Evolutionary conservation across 176 grass and related monocot species (phyloP).

Genomic region (Stipa capillata): DNA sequence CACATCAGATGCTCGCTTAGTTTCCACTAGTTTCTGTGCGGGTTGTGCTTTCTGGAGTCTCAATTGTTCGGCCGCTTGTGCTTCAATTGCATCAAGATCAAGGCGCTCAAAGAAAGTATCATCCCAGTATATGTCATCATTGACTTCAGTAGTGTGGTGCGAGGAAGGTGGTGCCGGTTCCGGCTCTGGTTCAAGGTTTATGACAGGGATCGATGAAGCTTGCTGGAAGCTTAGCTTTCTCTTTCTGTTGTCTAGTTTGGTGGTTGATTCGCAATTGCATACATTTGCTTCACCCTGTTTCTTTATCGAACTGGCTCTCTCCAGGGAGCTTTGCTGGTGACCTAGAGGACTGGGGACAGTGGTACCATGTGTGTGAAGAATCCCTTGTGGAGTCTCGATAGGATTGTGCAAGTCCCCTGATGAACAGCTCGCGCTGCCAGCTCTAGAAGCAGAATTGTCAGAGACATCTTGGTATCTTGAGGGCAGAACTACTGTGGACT

Average conservation of each 20-base stretch:
- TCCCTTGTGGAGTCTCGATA: conserved; percentile 35
- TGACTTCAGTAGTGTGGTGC: neutral
- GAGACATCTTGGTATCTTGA: conserved; percentile 37
- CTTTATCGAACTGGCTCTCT: conserved; percentile 12
- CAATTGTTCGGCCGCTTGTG: conserved; percentile 50
- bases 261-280: conserved; percentile 39
- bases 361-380: conserved; percentile 14
- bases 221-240: conserved; percentile 79
- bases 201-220: conserved; percentile 20
- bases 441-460: conserved; percentile 46
- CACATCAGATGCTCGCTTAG: conserved; percentile 18
- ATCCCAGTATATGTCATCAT: conserved; percentile 29
- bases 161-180: conserved; percentile 11
- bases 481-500: conserved; percentile 52
- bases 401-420: conserved; percentile 22
- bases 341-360: conserved; percentile 34
- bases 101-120: conserved; percentile 71
- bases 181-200: conserved; percentile 25
- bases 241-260: conserved; percentile 72
- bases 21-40: conserved; percentile 3
- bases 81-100: conserved; percentile 84
- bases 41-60: conserved; percentile 31
- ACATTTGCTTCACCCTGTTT: conserved; percentile 15
- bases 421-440: conserved; percentile 44
- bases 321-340: conserved; percentile 15